Base-by-base conservation (phyloP, 192 early-diverging fungal species). In the Dispira simplex region DNA sequence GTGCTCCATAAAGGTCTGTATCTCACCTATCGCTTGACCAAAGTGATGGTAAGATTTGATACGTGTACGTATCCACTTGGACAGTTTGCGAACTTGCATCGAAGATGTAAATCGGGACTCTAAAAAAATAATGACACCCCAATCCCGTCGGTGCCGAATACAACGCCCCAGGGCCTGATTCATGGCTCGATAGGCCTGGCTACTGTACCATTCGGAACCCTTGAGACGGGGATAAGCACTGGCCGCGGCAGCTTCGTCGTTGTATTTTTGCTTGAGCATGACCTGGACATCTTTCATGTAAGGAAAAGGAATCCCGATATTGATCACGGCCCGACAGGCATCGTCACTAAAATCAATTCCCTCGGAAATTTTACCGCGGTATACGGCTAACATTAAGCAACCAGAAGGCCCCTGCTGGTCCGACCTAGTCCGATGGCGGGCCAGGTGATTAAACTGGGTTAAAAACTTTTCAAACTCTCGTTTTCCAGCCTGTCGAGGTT, bases 121-220 rank as follows among this genome's bases (percentile, higher is more conserved):
- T 0, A 83, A 71, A 69, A 83, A 70, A n/a, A 81, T 70, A n/a
- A 83, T 73, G 5, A 70, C 75, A 1, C 82, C 82, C 82, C 82
- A 83, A 47, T 83, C 82, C 14, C 64, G 63, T 14, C 67, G 69
- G 62, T 83, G 82, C 1, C 82, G 72, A 51, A 83, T 70, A 55
- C 82, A 81, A 12, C 82, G 72, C 18, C 82, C 82, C 6, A 83
- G 64, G 1, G 79, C 78, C 67, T 83, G 82, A 67, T 81, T 83
- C 20, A 77, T 64, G 3, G 82, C 82, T 0, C 82, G 73, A 46
- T 77, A 83, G 0, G 82, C 79, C 67, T 81, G 80, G 39, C 74
- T 77, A 3, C 78, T 74, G 53, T 80, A 80, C 82, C 82, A 82
- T 54, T 68, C 69, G 11, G 52, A 57, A 5, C 80, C 82, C 27